Evolutionary conservation across 208 protist species (phyloP), one percentile per base, ranked within the genome.

Genomic region (Endotrypanum monterogeii): DNA sequence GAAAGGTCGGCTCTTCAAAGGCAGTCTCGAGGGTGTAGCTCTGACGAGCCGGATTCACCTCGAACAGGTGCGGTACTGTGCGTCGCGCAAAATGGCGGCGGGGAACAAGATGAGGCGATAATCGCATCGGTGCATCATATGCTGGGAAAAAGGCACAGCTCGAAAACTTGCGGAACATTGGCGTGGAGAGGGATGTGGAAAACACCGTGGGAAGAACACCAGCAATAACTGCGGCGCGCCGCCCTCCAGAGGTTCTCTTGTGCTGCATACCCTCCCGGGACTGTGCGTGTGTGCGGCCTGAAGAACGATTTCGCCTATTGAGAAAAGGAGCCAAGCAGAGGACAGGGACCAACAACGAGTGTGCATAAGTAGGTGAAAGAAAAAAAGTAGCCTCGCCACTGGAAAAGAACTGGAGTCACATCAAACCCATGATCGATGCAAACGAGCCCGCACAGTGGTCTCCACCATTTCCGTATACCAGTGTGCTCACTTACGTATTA

Each of bases 1-100:
- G 87, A 60, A 97, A 90, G 18, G 89, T 94, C 8, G 93, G 90
- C 68, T 93, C 89, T 83, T 97, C 93, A 74, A 94, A 97, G 30
- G 93, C 93, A 32, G 85, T 74, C 62, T 94, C 90, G 80, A 97
- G 93, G 35, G 67, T 70, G 78, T 97, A 97, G 35, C 80, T 52
- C 39, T 82, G 70, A 35, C 63, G 77, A 30, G 84, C 63, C 18
- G 88, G 88, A 79, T 89, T 80, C 37, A 91, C 48, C 71, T 89
- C 78, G 12, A 86, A 82, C 76, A 52, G 28, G 9, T 30, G 77
- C 28, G 60, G 67, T 16, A 41, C n/a, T 16, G 86, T 82, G 46
- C 41, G 50, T 18, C 74, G 76, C 71, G 86, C 56, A 52, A 79
- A 79, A 32, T 58, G 61, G 1, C 78, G 76, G 25, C 60, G 55